A percentile compares a stretch with the other conserved stretches of the same genome.
phyloP scores from a whole-genome alignment of 2,329 filamentous ascomycete genomes.

The Colletotrichum karsti region DNA sequence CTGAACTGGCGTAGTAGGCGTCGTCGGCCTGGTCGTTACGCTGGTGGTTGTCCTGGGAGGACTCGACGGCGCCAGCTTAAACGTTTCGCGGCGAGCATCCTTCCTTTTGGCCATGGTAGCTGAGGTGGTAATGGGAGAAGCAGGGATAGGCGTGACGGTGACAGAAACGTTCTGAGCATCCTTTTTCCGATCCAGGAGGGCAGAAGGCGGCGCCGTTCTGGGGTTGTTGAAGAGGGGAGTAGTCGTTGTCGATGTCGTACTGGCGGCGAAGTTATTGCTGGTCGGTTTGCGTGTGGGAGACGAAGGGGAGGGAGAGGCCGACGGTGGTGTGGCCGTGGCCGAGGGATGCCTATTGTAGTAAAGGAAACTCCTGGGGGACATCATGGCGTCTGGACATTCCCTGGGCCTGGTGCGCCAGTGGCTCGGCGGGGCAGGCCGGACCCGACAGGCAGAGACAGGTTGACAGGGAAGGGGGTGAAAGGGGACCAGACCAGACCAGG shows the following conservation, averaged over 20 bases:
- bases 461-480: constrained; percentile 28
- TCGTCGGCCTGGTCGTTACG: constrained; percentile 29
- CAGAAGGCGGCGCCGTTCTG: constrained; percentile 29
- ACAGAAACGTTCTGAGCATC: constrained; percentile 31
- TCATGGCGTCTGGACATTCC: constrained; percentile 31
- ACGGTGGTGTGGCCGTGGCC: constrained; percentile 15
- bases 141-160: constrained; percentile 28
- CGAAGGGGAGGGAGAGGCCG: background rate
- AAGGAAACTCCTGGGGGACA: constrained; percentile 33
- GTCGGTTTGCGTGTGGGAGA: constrained; percentile 9
- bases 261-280: constrained; percentile 9
- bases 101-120: constrained; percentile 31
- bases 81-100: constrained; percentile 30
- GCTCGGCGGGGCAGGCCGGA: constrained; percentile 30
- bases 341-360: constrained; percentile 32
- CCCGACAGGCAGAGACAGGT: constrained; percentile 28
- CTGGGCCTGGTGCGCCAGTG: constrained; percentile 23
- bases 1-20: constrained; percentile 61
- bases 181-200: constrained; percentile 30
- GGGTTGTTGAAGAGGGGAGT: background rate
- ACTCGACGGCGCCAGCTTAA: constrained; percentile 30
- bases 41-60: constrained; percentile 30
- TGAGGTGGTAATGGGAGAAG: constrained; percentile 22
- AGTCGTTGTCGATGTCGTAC: background rate
- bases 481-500: constrained; percentile 26